These are phyloP conservation scores for Cicer pinnatifidum DNA, from an alignment of 306 rosid genomes.

Conservation along the genomic window DNA sequence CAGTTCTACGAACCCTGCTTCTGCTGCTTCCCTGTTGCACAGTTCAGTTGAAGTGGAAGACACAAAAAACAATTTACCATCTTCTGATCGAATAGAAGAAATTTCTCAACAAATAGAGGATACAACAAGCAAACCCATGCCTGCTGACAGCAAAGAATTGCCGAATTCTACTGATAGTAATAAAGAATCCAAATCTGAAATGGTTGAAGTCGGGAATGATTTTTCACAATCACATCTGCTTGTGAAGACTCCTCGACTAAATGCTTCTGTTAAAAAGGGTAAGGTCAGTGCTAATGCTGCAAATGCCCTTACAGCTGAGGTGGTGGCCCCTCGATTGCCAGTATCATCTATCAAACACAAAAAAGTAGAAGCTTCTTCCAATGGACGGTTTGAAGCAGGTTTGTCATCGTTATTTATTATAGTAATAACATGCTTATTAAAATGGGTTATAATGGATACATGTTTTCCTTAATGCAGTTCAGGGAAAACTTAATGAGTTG, in stretches of 20 bases:
- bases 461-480: conserved; percentile 67
- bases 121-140: conserved; percentile 50
- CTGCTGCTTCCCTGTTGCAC: conserved; percentile 53
- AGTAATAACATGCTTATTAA: conserved; percentile 33
- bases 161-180: conserved; percentile 49
- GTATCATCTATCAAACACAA: conserved; percentile 62
- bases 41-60: conserved; percentile 58
- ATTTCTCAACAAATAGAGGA: conserved; percentile 60
- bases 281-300: conserved; percentile 57
- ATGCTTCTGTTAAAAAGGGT: conserved; percentile 62
- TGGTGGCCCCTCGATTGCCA: conserved; percentile 54
- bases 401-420: conserved; percentile 43
- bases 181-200: conserved; percentile 57
- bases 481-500: conserved; percentile 92
- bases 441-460: conserved; percentile 45
- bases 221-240: conserved; percentile 51
- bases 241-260: conserved; percentile 58
- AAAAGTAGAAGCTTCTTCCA: conserved; percentile 69
- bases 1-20: conserved; percentile 51
- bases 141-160: conserved; percentile 49
- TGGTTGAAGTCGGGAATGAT: conserved; percentile 53
- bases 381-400: conserved; percentile 91
- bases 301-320: conserved; percentile 52
- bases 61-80: conserved; percentile 48
- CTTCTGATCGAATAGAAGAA: conserved; percentile 56